Evolutionary conservation across 2,329 filamentous ascomycete genomes (phyloP), one percentile per base, ranked within the genome.

Genomic region (Trichoderma polysporum): DNA sequence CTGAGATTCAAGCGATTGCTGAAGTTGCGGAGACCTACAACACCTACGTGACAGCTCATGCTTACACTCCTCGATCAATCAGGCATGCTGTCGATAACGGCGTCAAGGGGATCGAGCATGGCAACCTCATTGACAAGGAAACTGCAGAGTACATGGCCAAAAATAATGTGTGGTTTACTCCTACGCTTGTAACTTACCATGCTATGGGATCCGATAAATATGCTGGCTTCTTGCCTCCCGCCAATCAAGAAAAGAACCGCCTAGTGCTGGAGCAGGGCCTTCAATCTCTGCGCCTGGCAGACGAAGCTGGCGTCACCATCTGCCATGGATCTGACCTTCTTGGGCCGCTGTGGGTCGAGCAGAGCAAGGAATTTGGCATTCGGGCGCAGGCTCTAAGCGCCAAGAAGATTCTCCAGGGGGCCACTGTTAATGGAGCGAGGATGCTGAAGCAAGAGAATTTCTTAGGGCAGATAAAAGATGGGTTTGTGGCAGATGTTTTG

Each of bases 1-100:
- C 81, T 39, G 87, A 89, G 76, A 83, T 89, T 63, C 76, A 76
- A 45, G 85, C 86, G 5, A 85, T 88, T 54, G 77, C 78, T 5
- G 81, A 80, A 27, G 81, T 83, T 2, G 85, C 86, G 0, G 75
- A 73, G 6, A 81, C 83, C 66, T 76, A 78, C 9, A 80, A 80
- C 4, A 86, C 82, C 0, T 86, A 82, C 69, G 85, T 87, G 1
- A 88, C 85, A 1, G 83, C 83, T 2, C 86, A 88, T 70, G 84
- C 84, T 1, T 88, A 88, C 73, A 88, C 85, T 0, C 80, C 84
- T 3, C 73, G 76, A 49, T 81, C 85, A 0, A 87, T 89, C 41
- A 79, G 80, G 6, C 84, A 86, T 67, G 83, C 84, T 1, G 78
- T 88, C 22, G 78, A 82, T 17, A 84, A 87, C 58, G 86, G 85